Conservation (phyloP, 2,329 filamentous ascomycete genomes). For the Xenosphaeropsis pyriputrescens region DNA sequence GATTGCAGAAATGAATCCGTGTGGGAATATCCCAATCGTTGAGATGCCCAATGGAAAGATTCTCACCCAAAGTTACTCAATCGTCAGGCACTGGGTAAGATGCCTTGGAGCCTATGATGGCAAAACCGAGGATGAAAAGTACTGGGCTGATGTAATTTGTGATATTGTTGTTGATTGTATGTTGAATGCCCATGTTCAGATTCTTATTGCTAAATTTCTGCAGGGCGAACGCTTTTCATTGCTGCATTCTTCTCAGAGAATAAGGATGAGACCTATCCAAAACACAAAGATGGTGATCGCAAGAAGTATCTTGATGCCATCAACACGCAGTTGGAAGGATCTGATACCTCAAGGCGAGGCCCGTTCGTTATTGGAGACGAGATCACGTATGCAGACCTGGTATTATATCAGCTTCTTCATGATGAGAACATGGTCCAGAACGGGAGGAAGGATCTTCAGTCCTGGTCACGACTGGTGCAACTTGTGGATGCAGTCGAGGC, state of each 20-base stretch:
- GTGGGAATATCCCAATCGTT: slow-evolving; percentile 12
- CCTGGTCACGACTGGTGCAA: slow-evolving; percentile 13
- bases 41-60: slow-evolving; percentile 15
- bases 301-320: slow-evolving; percentile 16
- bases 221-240: slow-evolving; percentile 17
- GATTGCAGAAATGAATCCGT: slow-evolving; percentile 13
- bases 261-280: slow-evolving; percentile 12
- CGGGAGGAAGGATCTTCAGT: slow-evolving; percentile 11
- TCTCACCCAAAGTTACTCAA: slow-evolving; percentile 18
- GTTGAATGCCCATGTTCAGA: not conserved
- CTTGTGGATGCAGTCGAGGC: slow-evolving; percentile 15
- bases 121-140: slow-evolving; percentile 16
- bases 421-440: slow-evolving; percentile 15
- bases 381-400: slow-evolving; percentile 17
- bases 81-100: slow-evolving; percentile 15
- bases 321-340: slow-evolving; percentile 17
- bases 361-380: slow-evolving; percentile 14
- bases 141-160: slow-evolving; percentile 17
- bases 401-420: slow-evolving; percentile 14
- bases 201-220: not conserved
- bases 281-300: slow-evolving; percentile 11
- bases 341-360: slow-evolving; percentile 16
- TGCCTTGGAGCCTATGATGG: slow-evolving; percentile 16
- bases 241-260: slow-evolving; percentile 14
- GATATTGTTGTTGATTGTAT: slow-evolving; percentile 17